Evolutionary conservation across 345 rosid genomes (phyloP).

Genomic region (Syzygium oleosum): DNA sequence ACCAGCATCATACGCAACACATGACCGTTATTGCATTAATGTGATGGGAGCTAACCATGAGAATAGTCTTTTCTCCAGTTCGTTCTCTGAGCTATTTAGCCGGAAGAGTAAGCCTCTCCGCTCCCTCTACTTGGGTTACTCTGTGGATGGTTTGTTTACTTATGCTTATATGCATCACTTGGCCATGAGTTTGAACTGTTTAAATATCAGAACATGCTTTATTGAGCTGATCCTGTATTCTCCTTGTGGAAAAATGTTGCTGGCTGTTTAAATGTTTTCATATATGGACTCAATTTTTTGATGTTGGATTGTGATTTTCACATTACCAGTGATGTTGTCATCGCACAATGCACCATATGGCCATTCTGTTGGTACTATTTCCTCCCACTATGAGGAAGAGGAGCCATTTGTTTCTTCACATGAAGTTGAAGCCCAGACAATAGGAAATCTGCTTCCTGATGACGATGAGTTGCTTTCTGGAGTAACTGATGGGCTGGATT

Average conservation of each 20-base stretch:
- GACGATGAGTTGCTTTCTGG: slow-evolving; percentile 90
- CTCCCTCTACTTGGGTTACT: not conserved
- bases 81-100: slow-evolving; percentile 71
- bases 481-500: slow-evolving; percentile 55
- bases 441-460: slow-evolving; percentile 88
- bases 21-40: slow-evolving; percentile 21
- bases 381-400: slow-evolving; percentile 45
- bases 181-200: not conserved
- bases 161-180: not conserved
- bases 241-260: not conserved
- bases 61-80: slow-evolving; percentile 90
- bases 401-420: slow-evolving; percentile 62
- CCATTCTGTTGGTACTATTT: slow-evolving; percentile 32
- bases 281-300: not conserved
- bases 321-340: slow-evolving; percentile 48
- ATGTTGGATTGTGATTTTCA: not conserved
- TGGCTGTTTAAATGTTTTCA: not conserved
- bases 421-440: slow-evolving; percentile 85
- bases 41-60: slow-evolving; percentile 47
- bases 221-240: not conserved
- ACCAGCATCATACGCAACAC: slow-evolving; percentile 19
- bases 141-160: not conserved
- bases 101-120: slow-evolving; percentile 46
- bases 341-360: slow-evolving; percentile 33
- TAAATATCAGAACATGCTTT: not conserved